Conservation (phyloP, 208 protist species). For the Leptomonas pyrrhocoris region DNA sequence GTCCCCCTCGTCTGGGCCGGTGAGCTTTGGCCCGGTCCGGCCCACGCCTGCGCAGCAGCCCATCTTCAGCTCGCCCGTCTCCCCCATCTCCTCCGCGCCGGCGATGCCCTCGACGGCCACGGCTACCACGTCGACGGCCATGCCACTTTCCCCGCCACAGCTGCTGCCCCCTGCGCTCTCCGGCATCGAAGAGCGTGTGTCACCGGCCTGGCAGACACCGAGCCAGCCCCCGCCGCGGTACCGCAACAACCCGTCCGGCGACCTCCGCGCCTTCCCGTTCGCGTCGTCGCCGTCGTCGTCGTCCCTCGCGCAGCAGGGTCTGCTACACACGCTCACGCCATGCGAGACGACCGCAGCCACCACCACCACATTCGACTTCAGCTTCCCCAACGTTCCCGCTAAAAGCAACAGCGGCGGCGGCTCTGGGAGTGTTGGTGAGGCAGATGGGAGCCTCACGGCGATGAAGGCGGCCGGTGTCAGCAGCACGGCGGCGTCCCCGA, state of each 20-base stretch:
- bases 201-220: slow-evolving; percentile 2
- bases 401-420: background rate
- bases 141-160: background rate
- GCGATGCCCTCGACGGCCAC: background rate
- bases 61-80: no score
- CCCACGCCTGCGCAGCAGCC: no score
- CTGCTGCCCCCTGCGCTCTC: background rate
- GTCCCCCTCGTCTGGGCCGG: no score
- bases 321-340: background rate
- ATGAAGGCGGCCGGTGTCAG: background rate
- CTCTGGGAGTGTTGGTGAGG: background rate
- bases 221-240: background rate
- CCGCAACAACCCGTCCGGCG: background rate
- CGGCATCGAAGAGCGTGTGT: background rate
- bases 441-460: slow-evolving; percentile 1
- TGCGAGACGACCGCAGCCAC: background rate
- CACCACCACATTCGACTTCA: background rate
- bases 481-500: background rate
- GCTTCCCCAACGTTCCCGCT: background rate
- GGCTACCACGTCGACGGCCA: background rate
- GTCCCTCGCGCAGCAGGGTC: background rate
- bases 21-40: background rate
- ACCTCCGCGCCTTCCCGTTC: background rate
- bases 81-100: no score
- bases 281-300: background rate